These are phyloP conservation scores for Corylus americana DNA, from an alignment of 306 rosid genomes.

Conservation along the genomic window DNA sequence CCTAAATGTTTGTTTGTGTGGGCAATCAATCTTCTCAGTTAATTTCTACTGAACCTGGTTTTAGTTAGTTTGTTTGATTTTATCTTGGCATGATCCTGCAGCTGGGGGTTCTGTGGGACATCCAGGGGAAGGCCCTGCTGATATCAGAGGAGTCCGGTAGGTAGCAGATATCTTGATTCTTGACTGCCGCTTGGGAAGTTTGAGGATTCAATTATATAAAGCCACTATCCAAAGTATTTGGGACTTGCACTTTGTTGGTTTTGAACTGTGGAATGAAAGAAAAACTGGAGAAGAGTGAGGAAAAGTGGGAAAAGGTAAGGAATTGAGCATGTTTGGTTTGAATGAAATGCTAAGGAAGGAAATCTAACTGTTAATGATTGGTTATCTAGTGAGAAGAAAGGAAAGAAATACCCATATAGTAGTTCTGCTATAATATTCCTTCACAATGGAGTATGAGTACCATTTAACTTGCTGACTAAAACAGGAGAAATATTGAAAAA, in stretches of 20 bases:
- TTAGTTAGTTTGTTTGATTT: neutral
- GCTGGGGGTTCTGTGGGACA: neutral
- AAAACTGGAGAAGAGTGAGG: neutral
- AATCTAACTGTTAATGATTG: neutral
- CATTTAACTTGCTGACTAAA: neutral
- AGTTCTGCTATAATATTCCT: neutral
- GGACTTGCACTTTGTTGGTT: neutral
- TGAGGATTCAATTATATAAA: neutral
- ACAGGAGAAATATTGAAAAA: neutral
- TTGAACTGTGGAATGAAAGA: neutral
- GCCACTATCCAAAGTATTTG: neutral
- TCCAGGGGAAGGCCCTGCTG: neutral
- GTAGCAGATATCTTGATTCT: conserved; percentile 2
- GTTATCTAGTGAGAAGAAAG: conserved; percentile 3
- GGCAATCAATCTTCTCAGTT: neutral
- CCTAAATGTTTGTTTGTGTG: neutral
- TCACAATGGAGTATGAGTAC: neutral
- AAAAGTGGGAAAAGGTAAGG: neutral
- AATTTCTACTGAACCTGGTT: neutral
- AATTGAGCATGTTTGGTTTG: neutral
- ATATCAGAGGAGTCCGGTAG: neutral
- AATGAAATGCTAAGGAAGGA: neutral
- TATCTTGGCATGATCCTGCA: neutral
- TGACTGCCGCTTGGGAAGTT: neutral
- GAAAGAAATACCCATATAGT: neutral